Evolutionary conservation across 331 rosid genomes (phyloP).

Genomic region (Quercus phellos): DNA sequence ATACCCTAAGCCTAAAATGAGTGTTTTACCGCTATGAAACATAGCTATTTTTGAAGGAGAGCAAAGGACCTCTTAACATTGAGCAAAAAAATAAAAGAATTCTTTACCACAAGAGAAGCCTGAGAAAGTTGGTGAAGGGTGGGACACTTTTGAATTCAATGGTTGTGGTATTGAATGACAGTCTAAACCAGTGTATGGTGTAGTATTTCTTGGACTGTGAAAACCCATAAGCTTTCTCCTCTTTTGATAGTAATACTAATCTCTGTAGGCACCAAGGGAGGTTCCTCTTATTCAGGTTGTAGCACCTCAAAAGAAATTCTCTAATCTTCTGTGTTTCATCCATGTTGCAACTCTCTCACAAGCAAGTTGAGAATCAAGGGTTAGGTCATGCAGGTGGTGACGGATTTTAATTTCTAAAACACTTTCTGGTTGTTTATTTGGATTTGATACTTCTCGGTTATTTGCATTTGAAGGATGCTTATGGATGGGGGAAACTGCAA

Average conservation of each 20-base stretch:
- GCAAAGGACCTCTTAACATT: too few relatives aligned
- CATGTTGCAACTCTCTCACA: conserved; percentile 23
- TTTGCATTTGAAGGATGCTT: too few relatives aligned
- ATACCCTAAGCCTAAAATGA: too few relatives aligned
- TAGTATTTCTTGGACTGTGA: conserved; percentile 76
- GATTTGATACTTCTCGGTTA: too few relatives aligned
- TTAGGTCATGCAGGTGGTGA: too few relatives aligned
- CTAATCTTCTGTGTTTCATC: conserved; percentile 45
- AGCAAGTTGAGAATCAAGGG: too few relatives aligned
- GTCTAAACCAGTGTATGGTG: conserved; percentile 88
- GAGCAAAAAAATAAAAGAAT: neutral
- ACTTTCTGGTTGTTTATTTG: too few relatives aligned
- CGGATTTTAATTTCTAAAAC: too few relatives aligned
- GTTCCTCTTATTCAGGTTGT: conserved; percentile 57
- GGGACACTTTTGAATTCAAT: conserved; percentile 84
- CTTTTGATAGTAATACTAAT: conserved; percentile 15
- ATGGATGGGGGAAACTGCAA: too few relatives aligned
- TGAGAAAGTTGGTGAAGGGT: conserved; percentile 59
- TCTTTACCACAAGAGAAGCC: conserved; percentile 74
- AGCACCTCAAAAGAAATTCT: conserved; percentile 57
- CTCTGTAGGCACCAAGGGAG: conserved; percentile 69
- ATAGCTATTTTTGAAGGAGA: too few relatives aligned
- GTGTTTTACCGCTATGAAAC: too few relatives aligned
- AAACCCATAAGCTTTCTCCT: conserved; percentile 57
- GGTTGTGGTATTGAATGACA: conserved; percentile 61